Evolutionary conservation across 805 yeast genomes (phyloP), one percentile per base, ranked within the genome.

Genomic region (Monosporozyma servazzii): DNA sequence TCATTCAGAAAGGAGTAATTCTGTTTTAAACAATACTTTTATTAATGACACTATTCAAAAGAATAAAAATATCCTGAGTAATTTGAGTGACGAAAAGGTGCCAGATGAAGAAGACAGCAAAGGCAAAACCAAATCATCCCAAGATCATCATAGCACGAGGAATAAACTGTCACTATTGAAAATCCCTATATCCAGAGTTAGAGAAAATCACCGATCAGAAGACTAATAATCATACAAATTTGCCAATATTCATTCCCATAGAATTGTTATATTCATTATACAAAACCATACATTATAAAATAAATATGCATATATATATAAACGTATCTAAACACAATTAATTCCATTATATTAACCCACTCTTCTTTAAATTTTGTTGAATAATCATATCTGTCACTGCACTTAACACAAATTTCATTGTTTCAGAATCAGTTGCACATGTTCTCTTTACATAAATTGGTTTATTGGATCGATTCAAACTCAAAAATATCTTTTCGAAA

Each of bases 321-420:
- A 25, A 23, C 3, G 18, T 45, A 36, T 4, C 6, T 33, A 31
- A 18, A 45, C 29, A 15, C 27, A 31, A 25, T 10, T 23, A 33
- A 5, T 15, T 11, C 17, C 37, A 13, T 47, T 40, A 86, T 58
- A 86, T 75, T 46, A 88, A 71, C 4, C 96, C 96, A 63, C 88
- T 82, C 61, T 77, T 79, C 67, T 82, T 80, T 65, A 91, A 69
- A 63, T 86, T 90, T 60, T 86, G 86, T 64, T 86, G 91, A 30
- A 91, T 79, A 46, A 93, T 79, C 79, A 88, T 76, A 70, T 93
- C 98, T 0, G 97, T 88, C 8, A 89, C 96, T 0, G 98, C 96
- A 3, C 86, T 79, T 51, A 93, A 74, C 17, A 93, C 96, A 62
- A 90, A 91, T 62, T 79, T 78, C 96, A 93, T 93, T 29, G 89